A percentile compares a stretch with the other conserved stretches of the same genome.
phyloP scores from a whole-genome alignment of 2,329 filamentous ascomycete species.

The Xylariales sp. region DNA sequence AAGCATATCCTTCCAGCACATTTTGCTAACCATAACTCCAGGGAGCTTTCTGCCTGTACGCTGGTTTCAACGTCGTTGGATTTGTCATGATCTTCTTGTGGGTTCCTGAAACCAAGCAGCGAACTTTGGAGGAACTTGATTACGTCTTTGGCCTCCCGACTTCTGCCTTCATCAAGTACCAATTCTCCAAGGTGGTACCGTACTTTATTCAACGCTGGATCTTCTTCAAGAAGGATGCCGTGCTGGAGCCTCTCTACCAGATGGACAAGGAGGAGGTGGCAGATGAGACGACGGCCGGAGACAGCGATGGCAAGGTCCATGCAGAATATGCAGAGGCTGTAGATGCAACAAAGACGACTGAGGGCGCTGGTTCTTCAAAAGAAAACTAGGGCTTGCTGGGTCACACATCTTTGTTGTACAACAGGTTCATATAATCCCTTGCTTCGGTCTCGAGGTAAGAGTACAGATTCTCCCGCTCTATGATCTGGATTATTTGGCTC shows the following conservation, averaged over 20 bases:
- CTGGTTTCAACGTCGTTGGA: constrained; percentile 50
- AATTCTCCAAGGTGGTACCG: constrained; percentile 50
- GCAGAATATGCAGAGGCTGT: background rate
- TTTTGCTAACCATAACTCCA: too few relatives aligned
- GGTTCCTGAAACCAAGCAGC: constrained; percentile 52
- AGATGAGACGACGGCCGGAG: background rate
- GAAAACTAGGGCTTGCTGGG: too few relatives aligned
- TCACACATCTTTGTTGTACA: too few relatives aligned
- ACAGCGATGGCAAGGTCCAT: background rate
- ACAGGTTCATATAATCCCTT: too few relatives aligned
- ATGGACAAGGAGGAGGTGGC: constrained; percentile 3
- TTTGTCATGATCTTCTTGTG: constrained; percentile 53
- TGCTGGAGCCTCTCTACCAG: constrained; percentile 46
- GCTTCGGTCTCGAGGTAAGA: too few relatives aligned
- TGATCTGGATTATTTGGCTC: too few relatives aligned
- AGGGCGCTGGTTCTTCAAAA: too few relatives aligned
- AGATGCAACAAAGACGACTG: background rate
- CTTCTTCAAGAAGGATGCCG: constrained; percentile 41
- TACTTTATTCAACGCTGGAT: constrained; percentile 59
- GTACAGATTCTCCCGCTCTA: too few relatives aligned
- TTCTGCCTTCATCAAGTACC: constrained; percentile 51
- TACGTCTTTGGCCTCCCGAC: constrained; percentile 58
- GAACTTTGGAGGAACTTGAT: constrained; percentile 55
- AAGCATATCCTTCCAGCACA: too few relatives aligned
- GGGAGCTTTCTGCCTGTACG: constrained; percentile 50